Evolutionary conservation across 2,329 filamentous ascomycete species (phyloP).

Genomic region (Aphanocladium album): DNA sequence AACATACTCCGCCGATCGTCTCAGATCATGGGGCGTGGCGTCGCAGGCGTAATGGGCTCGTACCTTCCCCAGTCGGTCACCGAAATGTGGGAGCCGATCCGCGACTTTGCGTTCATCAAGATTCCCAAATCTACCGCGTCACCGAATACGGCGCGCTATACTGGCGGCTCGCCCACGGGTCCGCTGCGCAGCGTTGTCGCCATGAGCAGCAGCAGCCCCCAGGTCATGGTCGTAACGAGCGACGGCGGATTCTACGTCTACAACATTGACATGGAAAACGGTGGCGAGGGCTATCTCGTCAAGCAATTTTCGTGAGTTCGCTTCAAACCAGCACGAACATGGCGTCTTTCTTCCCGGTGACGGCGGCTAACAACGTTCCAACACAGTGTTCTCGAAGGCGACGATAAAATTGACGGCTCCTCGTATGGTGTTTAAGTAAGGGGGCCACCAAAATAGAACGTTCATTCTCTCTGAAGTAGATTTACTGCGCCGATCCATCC

Average conservation of each 20-base stretch:
- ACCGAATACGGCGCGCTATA: slow-evolving; percentile 16
- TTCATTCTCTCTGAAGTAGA: not conserved
- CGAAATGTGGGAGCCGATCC: slow-evolving; percentile 93
- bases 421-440: slow-evolving; percentile 31
- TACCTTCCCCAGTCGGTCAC: slow-evolving; percentile 92
- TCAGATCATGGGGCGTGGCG: slow-evolving; percentile 83
- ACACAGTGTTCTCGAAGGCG: slow-evolving; percentile 47
- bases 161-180: slow-evolving; percentile 31
- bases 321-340: not conserved
- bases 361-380: not conserved
- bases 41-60: slow-evolving; percentile 83
- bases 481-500: too few species aligned
- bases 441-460: not conserved
- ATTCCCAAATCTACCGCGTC: slow-evolving; percentile 58
- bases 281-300: slow-evolving; percentile 84
- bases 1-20: slow-evolving; percentile 92
- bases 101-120: slow-evolving; percentile 96
- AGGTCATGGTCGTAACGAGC: slow-evolving; percentile 97
- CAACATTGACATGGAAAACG: slow-evolving; percentile 89
- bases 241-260: slow-evolving; percentile 95
- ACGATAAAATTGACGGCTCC: slow-evolving; percentile 50
- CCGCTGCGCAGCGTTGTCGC: slow-evolving; percentile 88
- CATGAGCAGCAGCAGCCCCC: slow-evolving; percentile 89
- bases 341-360: not conserved
- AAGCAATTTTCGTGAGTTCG: slow-evolving; percentile 84